Percentiles rank a stretch among this genome's conserved stretches.
Evolutionary conservation across 2,329 filamentous ascomycete genomes (phyloP).

Genomic region (Corynespora cassiicola): DNA sequence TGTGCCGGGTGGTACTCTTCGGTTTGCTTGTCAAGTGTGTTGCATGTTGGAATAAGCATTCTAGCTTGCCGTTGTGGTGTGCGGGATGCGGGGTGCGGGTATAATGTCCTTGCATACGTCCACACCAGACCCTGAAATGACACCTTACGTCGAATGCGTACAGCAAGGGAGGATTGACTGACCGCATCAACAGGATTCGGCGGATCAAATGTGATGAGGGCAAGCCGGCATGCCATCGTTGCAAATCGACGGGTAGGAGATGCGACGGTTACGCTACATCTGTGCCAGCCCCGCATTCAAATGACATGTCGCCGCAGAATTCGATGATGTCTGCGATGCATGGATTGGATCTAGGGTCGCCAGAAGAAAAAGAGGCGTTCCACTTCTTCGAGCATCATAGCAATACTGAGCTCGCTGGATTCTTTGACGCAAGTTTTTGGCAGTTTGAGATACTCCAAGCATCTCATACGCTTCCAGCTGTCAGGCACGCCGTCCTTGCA

Average conservation of each 20-base stretch:
- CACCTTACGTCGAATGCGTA: too few species aligned
- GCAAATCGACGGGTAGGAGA: constrained; percentile 37
- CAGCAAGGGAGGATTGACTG: too few species aligned
- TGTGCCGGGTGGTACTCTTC: too few species aligned
- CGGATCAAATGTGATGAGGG: constrained; percentile 42
- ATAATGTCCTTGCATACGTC: too few species aligned
- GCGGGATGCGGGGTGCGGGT: too few species aligned
- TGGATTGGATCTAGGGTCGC: constrained; percentile 23
- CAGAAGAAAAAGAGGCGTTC: constrained; percentile 33
- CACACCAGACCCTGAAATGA: too few species aligned
- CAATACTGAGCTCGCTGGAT: constrained; percentile 30
- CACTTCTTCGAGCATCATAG: constrained; percentile 37
- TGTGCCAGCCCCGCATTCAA: constrained; percentile 1
- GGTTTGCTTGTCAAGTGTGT: too few species aligned
- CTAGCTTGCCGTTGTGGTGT: too few species aligned
- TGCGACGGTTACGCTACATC: constrained; percentile 38
- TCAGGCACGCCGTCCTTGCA: constrained; percentile 38
- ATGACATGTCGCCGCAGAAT: constrained; percentile 10
- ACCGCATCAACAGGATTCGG: constrained; percentile 32
- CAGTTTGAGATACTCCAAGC: constrained; percentile 38
- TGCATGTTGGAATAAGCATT: too few species aligned
- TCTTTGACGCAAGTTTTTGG: constrained; percentile 40
- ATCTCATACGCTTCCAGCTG: constrained; percentile 34
- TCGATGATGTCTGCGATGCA: constrained; percentile 17
- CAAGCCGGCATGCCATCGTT: constrained; percentile 36